Evolutionary conservation across 345 rosid genomes (phyloP), one percentile per base, ranked within the genome.

Genomic region (Psidium guajava): DNA sequence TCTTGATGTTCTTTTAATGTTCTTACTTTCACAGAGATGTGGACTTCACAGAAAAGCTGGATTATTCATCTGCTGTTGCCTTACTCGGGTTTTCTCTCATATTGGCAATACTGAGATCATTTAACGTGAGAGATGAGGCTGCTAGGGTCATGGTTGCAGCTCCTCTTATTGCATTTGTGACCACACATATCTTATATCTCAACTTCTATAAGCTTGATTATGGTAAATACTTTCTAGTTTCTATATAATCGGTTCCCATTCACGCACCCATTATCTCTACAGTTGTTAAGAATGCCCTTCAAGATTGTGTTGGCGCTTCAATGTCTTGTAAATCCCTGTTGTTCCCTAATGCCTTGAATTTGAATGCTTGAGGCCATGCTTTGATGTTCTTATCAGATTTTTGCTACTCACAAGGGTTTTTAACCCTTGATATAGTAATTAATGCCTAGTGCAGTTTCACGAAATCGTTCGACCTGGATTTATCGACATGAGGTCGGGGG

Each of bases 141-240:
- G 90, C 96, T 54, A 93, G 93, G 90, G 90, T 97, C 90, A 95
- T 97, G 98, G 91, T 97, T 84, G 90, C 94, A 82, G 96, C 96
- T 84, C 99, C 98, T 54, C 61, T 95, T 82, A 83, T 95, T 64
- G 98, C 98, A 11, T 94, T 97, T 87, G 91, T 91, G 84, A 93
- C 94, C 52, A 97, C 97, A 32, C 98, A 95, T 89, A 95, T 97
- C 84, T 87, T 97, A 87, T 97, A 93, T 87, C 93, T 97, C 85
- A 95, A 95, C 87, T 92, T 93, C 87, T 95, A 90, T 87, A 90
- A 89, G 85, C 94, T 95, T 57, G 99, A 97, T 83, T 91, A 93
- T 47, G 98, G 98, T 95, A 94, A 90, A 56, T 55, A 21, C 61
- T 83, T 83, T 83, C 64, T 83, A 50, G 21, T 58, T 83, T 64